Evolutionary conservation across 2,329 filamentous ascomycete species (phyloP).

Genomic region (Pseudogymnoascus sp.): DNA sequence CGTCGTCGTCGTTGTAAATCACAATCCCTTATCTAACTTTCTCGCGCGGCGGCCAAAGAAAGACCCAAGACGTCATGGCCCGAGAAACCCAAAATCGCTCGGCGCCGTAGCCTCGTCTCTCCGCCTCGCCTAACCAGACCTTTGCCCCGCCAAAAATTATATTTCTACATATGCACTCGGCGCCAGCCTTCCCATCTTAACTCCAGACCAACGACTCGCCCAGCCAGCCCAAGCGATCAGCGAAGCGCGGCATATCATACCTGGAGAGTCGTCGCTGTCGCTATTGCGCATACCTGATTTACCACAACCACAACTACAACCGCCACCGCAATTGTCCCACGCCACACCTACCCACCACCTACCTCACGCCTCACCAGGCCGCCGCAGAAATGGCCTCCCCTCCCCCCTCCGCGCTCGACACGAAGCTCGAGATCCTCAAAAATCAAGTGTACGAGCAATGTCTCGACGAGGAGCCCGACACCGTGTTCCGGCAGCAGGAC

Average conservation of each 20-base stretch:
- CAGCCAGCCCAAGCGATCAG: background rate
- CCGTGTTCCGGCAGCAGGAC: constrained; percentile 49
- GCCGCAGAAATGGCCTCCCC: constrained; percentile 37
- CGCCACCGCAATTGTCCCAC: background rate
- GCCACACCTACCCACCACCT: background rate
- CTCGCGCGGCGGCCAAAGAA: background rate
- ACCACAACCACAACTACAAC: background rate
- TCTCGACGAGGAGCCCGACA: constrained; percentile 17
- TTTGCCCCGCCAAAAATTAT: constrained; percentile 5
- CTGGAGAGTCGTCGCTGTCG: background rate
- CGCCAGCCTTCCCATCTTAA: constrained; percentile 7
- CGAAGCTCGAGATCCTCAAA: constrained; percentile 13
- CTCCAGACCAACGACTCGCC: background rate
- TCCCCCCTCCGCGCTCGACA: constrained; percentile 28
- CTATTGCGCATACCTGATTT: background rate
- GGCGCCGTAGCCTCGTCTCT: constrained; percentile 23
- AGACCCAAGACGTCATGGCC: constrained; percentile 1
- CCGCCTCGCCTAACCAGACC: constrained; percentile 29
- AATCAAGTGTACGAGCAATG: constrained; percentile 23
- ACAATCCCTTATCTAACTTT: background rate
- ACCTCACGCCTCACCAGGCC: constrained; percentile 19
- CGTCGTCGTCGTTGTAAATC: background rate
- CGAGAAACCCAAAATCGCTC: background rate
- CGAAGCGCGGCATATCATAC: background rate
- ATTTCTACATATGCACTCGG: constrained; percentile 3